These are phyloP conservation scores for Pinus tabuliformis DNA, from an alignment of 75 land plant species.

Conservation along the genomic window DNA sequence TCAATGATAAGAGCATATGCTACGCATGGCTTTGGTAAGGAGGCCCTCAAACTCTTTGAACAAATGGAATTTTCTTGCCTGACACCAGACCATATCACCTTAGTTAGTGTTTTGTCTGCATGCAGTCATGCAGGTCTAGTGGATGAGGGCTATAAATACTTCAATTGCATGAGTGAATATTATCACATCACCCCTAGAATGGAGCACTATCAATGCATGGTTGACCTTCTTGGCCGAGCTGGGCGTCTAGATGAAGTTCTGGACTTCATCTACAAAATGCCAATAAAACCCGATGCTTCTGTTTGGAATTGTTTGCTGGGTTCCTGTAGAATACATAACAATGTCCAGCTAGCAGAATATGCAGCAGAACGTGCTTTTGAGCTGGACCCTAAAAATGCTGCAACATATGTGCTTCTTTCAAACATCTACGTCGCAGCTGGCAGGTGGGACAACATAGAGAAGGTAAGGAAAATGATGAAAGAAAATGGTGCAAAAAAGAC, in stretches of 20 bases:
- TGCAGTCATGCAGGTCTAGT: slow-evolving; percentile 26
- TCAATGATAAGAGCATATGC: slow-evolving; percentile 22
- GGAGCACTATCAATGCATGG: slow-evolving; percentile 23
- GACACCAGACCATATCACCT: slow-evolving; percentile 11
- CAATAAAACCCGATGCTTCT: slow-evolving; percentile 6
- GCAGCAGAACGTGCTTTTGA: not conserved
- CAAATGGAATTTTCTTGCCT: slow-evolving; percentile 4
- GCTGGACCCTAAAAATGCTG: slow-evolving; percentile 5
- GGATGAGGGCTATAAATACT: slow-evolving; percentile 14
- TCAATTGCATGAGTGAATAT: slow-evolving; percentile 9
- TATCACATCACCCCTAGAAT: slow-evolving; percentile 7
- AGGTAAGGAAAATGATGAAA: slow-evolving; percentile 44
- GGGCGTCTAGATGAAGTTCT: slow-evolving; percentile 11
- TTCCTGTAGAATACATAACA: slow-evolving; percentile 18
- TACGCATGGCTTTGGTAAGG: slow-evolving; percentile 6
- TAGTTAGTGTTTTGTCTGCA: slow-evolving; percentile 11
- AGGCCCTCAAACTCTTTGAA: slow-evolving; percentile 22
- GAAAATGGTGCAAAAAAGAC: slow-evolving; percentile 32
- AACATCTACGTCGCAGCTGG: slow-evolving; percentile 49
- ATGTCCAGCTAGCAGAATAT: slow-evolving; percentile 11
- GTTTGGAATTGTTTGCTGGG: slow-evolving; percentile 16
- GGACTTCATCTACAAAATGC: slow-evolving; percentile 16
- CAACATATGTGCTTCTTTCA: slow-evolving; percentile 33
- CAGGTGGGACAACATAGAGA: slow-evolving; percentile 46
- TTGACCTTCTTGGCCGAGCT: slow-evolving; percentile 23